A percentile compares a stretch with the other conserved stretches of the same genome.
Conservation (phyloP, 2,329 filamentous ascomycete species). For the Grosmannia penicillata region DNA sequence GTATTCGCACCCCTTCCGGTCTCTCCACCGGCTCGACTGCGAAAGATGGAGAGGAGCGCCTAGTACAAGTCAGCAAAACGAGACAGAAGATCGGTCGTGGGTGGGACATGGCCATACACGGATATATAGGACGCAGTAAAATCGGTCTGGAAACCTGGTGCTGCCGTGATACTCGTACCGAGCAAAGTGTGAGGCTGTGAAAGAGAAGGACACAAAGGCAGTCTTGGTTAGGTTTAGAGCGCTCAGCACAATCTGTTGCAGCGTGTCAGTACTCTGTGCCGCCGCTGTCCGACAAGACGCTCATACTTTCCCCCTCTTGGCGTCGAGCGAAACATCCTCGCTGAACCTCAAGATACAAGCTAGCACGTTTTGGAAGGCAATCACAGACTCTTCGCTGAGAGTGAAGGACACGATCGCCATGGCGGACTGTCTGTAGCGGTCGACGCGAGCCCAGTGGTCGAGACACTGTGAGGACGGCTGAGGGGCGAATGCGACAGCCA, state of each 20-base stretch:
- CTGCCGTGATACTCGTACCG: constrained; percentile 51
- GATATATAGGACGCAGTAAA: constrained; percentile 63
- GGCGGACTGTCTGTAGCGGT: not conserved
- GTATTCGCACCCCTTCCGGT: constrained; percentile 41
- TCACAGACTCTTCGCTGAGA: constrained; percentile 57
- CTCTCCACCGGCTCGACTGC: constrained; percentile 46
- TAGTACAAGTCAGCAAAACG: constrained; percentile 15
- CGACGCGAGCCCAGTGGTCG: no score
- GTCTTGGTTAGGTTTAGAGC: constrained; percentile 70
- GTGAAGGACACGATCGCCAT: constrained; percentile 60
- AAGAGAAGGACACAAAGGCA: constrained; percentile 59
- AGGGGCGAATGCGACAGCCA: no score
- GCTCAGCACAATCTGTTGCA: constrained; percentile 50
- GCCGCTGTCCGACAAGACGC: not conserved
- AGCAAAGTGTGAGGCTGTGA: constrained; percentile 54
- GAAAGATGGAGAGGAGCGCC: constrained; percentile 61
- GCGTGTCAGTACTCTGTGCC: not conserved
- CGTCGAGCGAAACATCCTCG: constrained; percentile 64
- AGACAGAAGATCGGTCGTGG: not conserved
- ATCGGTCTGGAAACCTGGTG: constrained; percentile 38
- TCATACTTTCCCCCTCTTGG: constrained; percentile 48
- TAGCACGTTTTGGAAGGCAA: constrained; percentile 56
- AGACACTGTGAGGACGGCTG: no score
- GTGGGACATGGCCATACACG: constrained; percentile 29
- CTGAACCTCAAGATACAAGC: constrained; percentile 66